Percentiles rank a stretch among this genome's conserved stretches.
phyloP scores from a whole-genome alignment of 2,329 filamentous ascomycete genomes.

The Verticillium zaregamsianum region DNA sequence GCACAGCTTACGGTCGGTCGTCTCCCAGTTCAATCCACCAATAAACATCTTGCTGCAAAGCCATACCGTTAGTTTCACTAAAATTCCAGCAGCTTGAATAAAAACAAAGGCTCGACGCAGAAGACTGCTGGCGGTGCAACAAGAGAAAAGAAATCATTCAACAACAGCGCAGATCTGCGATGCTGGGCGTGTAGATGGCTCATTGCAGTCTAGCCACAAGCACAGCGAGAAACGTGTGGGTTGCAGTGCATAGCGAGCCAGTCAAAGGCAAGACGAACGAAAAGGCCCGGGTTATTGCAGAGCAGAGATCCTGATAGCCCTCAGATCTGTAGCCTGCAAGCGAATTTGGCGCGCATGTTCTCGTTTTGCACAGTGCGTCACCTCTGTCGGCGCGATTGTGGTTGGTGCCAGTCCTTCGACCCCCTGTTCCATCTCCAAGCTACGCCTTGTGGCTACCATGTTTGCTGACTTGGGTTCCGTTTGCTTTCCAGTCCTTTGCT shows the following conservation, averaged over 20 bases:
- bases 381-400: background rate
- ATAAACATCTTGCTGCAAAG: constrained; percentile 95
- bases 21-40: constrained; percentile 98
- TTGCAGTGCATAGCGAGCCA: background rate
- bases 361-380: background rate
- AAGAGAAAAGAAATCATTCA: background rate
- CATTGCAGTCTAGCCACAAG: background rate
- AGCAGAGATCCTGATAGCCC: background rate
- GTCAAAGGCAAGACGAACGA: background rate
- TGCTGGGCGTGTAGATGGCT: background rate
- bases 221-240: background rate
- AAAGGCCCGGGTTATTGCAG: background rate
- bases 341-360: background rate
- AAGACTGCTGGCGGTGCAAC: background rate
- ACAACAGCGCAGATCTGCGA: background rate
- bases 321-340: background rate
- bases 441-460: background rate
- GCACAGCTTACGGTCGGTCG: constrained; percentile 78
- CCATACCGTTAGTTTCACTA: background rate
- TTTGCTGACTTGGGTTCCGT: background rate
- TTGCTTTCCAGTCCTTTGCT: too few species aligned
- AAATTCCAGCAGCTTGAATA: background rate
- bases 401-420: background rate
- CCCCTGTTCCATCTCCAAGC: background rate
- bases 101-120: background rate